A percentile compares a stretch with the other conserved stretches of the same genome.
These are phyloP conservation scores for Sclerotinia nivalis DNA, from an alignment of 2,329 filamentous ascomycete genomes.

Conservation along the genomic window DNA sequence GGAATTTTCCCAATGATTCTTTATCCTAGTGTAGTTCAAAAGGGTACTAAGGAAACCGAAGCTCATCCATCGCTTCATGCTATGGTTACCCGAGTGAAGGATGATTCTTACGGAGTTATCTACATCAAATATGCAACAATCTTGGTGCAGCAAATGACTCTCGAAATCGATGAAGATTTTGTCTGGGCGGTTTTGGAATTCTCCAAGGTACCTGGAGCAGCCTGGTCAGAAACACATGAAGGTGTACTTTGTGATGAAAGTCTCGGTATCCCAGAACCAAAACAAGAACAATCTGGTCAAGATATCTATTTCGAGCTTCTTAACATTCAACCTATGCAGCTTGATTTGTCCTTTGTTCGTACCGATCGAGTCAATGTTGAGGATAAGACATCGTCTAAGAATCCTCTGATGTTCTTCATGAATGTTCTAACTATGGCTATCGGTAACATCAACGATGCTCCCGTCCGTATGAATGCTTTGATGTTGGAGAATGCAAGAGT, in stretches of 20 bases:
- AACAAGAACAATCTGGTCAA: constrained; percentile 78
- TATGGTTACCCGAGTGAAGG: constrained; percentile 91
- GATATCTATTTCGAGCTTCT: constrained; percentile 98
- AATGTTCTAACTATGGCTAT: constrained; percentile 99
- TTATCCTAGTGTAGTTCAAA: constrained; percentile 96
- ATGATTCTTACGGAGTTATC: constrained; percentile 94
- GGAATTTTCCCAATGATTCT: constrained; percentile 97
- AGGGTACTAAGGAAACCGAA: constrained; percentile 91
- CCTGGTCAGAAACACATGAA: constrained; percentile 75
- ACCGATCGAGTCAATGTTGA: constrained; percentile 96
- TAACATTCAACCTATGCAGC: constrained; percentile 96
- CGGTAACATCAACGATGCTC: constrained; percentile 97
- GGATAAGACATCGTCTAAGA: constrained; percentile 85
- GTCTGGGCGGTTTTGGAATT: constrained; percentile 96
- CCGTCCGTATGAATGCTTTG: constrained; percentile 87
- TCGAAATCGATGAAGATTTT: constrained; percentile 97
- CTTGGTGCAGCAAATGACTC: constrained; percentile 93
- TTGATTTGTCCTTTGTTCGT: constrained; percentile 94
- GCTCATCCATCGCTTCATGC: constrained; percentile 92
- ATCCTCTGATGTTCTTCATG: constrained; percentile 97
- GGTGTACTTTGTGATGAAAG: constrained; percentile 86
- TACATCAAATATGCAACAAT: constrained; percentile 98
- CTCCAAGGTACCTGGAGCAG: constrained; percentile 85
- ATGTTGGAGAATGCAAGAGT: constrained; percentile 95
- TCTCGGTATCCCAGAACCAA: constrained; percentile 89